phyloP scores from a whole-genome alignment of 805 yeast genomes.

The Yarrowia phangngaensis region DNA sequence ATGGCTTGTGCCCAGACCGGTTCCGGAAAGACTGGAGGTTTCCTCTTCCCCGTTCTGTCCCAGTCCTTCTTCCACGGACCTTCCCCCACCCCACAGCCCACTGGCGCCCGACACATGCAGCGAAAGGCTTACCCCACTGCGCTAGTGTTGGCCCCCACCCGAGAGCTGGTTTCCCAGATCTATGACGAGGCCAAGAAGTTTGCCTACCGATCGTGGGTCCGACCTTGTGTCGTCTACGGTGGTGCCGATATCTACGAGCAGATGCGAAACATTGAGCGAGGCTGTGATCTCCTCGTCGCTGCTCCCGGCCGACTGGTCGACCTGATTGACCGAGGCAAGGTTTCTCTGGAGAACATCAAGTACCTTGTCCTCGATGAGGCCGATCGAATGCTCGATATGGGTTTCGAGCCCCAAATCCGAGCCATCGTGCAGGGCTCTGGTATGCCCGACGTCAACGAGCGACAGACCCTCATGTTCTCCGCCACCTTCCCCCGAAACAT shows the following conservation, averaged over 20 bases:
- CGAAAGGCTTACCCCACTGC: slow-evolving; percentile 92
- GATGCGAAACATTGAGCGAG: slow-evolving; percentile 81
- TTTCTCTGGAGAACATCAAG: slow-evolving; percentile 83
- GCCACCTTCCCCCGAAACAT: slow-evolving; percentile 99
- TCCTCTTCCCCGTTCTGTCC: slow-evolving; percentile 93
- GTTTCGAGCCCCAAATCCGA: slow-evolving; percentile 99
- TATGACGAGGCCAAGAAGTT: slow-evolving; percentile 93
- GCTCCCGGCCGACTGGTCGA: slow-evolving; percentile 99
- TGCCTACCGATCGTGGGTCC: slow-evolving; percentile 97
- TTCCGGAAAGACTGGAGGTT: slow-evolving; percentile 99
- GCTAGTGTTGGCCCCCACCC: slow-evolving; percentile 94
- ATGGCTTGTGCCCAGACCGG: slow-evolving; percentile 99
- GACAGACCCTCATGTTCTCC: slow-evolving; percentile 98
- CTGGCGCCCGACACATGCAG: slow-evolving; percentile 37
- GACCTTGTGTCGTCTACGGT: slow-evolving; percentile 94
- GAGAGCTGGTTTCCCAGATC: slow-evolving; percentile 97
- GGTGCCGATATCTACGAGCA: slow-evolving; percentile 93
- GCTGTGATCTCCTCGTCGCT: slow-evolving; percentile 95
- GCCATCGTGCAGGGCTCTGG: slow-evolving; percentile 96
- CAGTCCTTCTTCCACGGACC: slow-evolving; percentile 90
- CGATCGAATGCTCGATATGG: slow-evolving; percentile 99
- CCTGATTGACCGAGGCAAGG: slow-evolving; percentile 89
- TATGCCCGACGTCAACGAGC: slow-evolving; percentile 85
- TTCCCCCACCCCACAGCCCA: slow-evolving; percentile 49
- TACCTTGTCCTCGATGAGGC: slow-evolving; percentile 97